Conservation (phyloP, 768 basidiomycete species). For the Leccinum ochraceum region DNA sequence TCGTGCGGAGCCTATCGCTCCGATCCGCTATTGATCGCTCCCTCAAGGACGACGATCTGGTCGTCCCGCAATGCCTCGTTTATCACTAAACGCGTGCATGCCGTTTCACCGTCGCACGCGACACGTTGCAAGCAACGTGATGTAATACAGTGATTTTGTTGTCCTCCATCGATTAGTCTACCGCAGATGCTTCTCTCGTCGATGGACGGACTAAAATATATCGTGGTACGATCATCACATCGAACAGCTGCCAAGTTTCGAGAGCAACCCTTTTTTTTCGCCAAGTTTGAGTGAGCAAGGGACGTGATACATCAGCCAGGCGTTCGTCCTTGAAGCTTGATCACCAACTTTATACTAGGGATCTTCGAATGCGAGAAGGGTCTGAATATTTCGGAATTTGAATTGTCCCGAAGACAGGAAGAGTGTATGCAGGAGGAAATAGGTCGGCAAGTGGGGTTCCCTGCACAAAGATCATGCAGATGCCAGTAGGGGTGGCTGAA, state of each 20-base stretch:
- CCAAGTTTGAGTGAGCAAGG: not conserved
- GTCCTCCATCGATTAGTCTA: not conserved
- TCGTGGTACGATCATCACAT: not conserved
- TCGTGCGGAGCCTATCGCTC: conserved; percentile 84
- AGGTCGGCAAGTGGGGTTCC: too few species aligned
- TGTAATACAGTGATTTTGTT: not conserved
- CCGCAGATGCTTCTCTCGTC: not conserved
- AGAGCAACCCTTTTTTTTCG: not conserved
- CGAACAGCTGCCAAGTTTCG: not conserved
- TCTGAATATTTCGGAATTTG: not conserved
- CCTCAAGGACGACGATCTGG: not conserved
- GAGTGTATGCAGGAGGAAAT: too few species aligned
- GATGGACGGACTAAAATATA: not conserved
- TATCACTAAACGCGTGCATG: not conserved
- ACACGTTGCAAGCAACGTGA: not conserved
- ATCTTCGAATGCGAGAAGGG: too few species aligned
- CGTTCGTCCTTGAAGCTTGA: too few species aligned
- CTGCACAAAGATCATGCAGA: too few species aligned
- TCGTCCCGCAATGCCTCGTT: not conserved
- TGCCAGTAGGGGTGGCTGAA: too few species aligned
- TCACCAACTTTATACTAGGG: too few species aligned
- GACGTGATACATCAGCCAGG: too few species aligned
- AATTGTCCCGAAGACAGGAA: too few species aligned
- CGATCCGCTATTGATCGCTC: conserved; percentile 65
- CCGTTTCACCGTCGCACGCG: not conserved